Evolutionary conservation across 305 asterid species (phyloP), one percentile per base, ranked within the genome.

Genomic region (Fraxinus baroniana): DNA sequence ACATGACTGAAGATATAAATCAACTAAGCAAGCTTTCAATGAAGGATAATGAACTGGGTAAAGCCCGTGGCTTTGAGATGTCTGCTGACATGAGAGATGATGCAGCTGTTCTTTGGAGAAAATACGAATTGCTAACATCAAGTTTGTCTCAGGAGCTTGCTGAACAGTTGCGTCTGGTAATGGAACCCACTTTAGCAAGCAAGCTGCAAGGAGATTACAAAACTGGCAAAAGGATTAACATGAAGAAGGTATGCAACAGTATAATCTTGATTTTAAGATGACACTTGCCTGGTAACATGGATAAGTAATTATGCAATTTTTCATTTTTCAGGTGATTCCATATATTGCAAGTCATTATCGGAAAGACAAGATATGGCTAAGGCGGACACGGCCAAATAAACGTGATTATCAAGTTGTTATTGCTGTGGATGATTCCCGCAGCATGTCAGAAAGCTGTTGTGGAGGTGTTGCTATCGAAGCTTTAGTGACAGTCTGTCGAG

Each of bases 121-220:
- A 84, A 84, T 93, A 89, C 30, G 98, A 93, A 80, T 83, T 85
- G 68, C 89, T 12, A 5, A 93, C 99, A 0, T 90, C 93, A 70
- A 93, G 97, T 87, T 88, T 94, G 87, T 94, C 98, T 28, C 98
- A 92, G 79, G 98, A 97, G 90, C 86, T 97, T 76, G 93, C 98
- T 8, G 98, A 97, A 86, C 98, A 94, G 90, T 85, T 97, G 84
- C 99, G 99, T 49, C 90, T 94, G 76, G 94, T 97, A 44, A 90
- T 97, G 98, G 98, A 97, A 71, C 99, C 98, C n/a, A 97, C 96
- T 81, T 83, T 89, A 82, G 99, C 99, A 76, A 97, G 94, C 90
- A 94, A 91, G 91, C 98, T 97, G 74, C 98, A 94, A 85, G 99
- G 99, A 32, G 97, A 97, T 87, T 97, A 94, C 90, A 93, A 85